These are phyloP conservation scores for Chytridium lagenaria DNA, from an alignment of 371 early-diverging fungal species.

Conservation along the genomic window DNA sequence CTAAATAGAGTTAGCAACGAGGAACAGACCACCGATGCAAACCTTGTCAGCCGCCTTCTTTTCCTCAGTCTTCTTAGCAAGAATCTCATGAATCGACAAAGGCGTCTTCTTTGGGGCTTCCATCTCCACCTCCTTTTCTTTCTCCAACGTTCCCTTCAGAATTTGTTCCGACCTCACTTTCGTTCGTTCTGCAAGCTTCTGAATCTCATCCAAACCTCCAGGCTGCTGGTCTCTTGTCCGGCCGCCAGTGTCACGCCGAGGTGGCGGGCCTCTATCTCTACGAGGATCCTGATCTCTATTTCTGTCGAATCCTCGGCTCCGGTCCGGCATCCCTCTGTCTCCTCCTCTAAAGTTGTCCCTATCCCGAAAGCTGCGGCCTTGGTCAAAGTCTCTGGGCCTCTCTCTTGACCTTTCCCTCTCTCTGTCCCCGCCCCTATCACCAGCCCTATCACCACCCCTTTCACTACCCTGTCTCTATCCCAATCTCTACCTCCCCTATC, in stretches of 20 bases:
- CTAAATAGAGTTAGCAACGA: constrained; percentile 28
- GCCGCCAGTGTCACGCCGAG: background rate
- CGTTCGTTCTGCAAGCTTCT: constrained; percentile 2
- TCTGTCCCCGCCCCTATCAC: constrained; percentile 41
- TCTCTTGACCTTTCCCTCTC: constrained; percentile 12
- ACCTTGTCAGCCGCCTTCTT: constrained; percentile 62
- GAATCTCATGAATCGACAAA: constrained; percentile 76
- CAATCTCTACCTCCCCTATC: background rate
- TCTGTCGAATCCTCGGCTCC: constrained; percentile 1
- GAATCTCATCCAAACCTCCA: background rate
- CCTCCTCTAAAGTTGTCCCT: no score
- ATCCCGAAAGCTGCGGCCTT: no score
- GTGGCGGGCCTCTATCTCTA: constrained; percentile 33
- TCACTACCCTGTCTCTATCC: constrained; percentile 14
- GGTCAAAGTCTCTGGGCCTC: background rate
- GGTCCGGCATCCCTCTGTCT: background rate
- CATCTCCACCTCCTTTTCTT: constrained; percentile 18
- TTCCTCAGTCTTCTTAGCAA: constrained; percentile 70
- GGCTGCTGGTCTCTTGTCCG: background rate
- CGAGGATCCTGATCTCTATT: constrained; percentile 32
- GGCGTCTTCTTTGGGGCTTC: constrained; percentile 55
- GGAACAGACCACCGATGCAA: background rate
- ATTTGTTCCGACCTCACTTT: background rate
- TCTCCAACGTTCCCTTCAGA: constrained; percentile 22
- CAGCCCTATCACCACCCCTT: background rate